phyloP scores from a whole-genome alignment of 2,329 filamentous ascomycete species.

The Apiospora marii region DNA sequence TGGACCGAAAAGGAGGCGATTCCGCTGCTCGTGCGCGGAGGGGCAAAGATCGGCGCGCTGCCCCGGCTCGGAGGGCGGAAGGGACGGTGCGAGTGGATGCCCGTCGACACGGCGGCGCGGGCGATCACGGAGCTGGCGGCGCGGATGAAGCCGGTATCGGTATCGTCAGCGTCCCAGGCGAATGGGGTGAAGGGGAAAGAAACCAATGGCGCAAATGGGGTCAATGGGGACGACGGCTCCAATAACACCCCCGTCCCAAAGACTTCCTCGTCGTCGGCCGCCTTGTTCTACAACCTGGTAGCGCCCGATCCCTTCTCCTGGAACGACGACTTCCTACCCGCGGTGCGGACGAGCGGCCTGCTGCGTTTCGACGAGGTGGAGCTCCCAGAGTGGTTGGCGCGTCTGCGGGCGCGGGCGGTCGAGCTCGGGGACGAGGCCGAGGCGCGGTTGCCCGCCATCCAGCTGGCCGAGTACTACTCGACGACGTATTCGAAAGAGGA shows the following conservation, averaged over 20 bases:
- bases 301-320: constrained; percentile 45
- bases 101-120: constrained; percentile 40
- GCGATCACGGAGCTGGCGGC: constrained; percentile 1
- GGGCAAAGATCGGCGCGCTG: constrained; percentile 32
- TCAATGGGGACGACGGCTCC: background rate
- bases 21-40: constrained; percentile 37
- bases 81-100: constrained; percentile 41
- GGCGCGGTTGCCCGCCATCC: constrained; percentile 35
- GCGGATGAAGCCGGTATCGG: background rate
- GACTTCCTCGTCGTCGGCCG: constrained; percentile 9
- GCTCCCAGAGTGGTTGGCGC: constrained; percentile 43
- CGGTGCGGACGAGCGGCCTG: constrained; percentile 41
- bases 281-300: constrained; percentile 37
- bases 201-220: background rate
- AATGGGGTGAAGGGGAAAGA: background rate
- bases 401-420: constrained; percentile 36
- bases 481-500: constrained; percentile 29
- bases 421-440: constrained; percentile 37
- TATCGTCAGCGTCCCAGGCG: background rate
- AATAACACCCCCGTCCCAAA: no score
- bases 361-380: constrained; percentile 42
- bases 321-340: constrained; percentile 42
- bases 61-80: constrained; percentile 36
- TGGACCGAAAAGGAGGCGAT: constrained; percentile 41
- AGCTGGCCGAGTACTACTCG: constrained; percentile 39